Evolutionary conservation across 2,329 filamentous ascomycete species (phyloP).

Genomic region (Coniochaeta hoffmannii): DNA sequence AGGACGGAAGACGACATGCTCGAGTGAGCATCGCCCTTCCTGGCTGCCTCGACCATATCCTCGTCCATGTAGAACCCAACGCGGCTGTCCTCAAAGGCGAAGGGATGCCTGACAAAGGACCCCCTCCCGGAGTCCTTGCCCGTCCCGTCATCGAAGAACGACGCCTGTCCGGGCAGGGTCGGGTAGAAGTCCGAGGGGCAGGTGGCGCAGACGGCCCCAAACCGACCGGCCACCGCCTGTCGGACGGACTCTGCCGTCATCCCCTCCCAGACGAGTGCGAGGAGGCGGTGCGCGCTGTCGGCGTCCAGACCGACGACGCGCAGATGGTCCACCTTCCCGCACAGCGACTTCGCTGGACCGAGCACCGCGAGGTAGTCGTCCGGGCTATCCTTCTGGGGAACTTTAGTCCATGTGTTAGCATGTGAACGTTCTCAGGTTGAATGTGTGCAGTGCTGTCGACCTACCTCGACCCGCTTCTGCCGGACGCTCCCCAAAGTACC

Average conservation of each 20-base stretch:
- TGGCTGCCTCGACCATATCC: not conserved
- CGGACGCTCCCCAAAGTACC: conserved; percentile 1
- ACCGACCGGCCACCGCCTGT: not conserved
- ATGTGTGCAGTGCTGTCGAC: not conserved
- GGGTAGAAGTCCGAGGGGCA: conserved; percentile 9
- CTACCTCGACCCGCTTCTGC: conserved; percentile 1
- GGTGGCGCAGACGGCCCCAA: not conserved
- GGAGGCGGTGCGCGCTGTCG: conserved; percentile 7
- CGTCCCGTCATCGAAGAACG: conserved; percentile 8
- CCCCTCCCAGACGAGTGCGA: conserved; percentile 9
- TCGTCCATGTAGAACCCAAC: not conserved
- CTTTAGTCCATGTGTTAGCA: not conserved
- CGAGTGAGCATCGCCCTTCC: not conserved
- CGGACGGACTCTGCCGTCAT: conserved; percentile 4
- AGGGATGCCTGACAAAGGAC: conserved; percentile 6
- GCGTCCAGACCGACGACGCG: conserved; percentile 10
- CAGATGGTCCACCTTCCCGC: conserved; percentile 7
- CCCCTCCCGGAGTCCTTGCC: conserved; percentile 1
- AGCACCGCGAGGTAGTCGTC: conserved; percentile 9
- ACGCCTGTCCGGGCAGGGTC: conserved; percentile 10
- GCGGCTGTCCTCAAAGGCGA: not conserved
- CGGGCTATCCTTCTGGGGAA: conserved; percentile 6
- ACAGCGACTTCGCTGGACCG: conserved; percentile 10
- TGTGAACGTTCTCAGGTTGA: not conserved
- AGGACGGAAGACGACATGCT: not conserved